Evolutionary conservation across 257 asterid species (phyloP).

Genomic region (Primulina huaijiensis): DNA sequence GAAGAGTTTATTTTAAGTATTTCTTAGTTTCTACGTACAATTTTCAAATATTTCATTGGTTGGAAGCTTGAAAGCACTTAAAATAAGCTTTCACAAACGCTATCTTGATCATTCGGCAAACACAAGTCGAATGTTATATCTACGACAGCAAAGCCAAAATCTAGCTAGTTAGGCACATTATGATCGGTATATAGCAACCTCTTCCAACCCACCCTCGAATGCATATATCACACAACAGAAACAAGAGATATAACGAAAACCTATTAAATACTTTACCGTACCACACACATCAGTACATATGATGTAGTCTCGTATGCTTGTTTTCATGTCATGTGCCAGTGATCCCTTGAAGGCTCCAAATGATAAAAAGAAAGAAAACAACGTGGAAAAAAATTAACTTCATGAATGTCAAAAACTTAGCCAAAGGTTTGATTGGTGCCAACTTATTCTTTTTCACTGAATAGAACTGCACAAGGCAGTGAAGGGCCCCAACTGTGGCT

Average conservation of each 20-base stretch:
- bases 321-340: constrained; percentile 67
- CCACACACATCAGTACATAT: constrained; percentile 86
- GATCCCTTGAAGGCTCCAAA: constrained; percentile 87
- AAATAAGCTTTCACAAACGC: too few species aligned
- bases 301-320: constrained; percentile 87
- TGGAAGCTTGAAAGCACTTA: too few species aligned
- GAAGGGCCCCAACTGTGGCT: constrained; percentile 98
- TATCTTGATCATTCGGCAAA: too few species aligned
- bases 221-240: neutral
- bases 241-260: neutral
- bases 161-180: too few species aligned
- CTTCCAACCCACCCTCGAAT: neutral
- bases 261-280: constrained; percentile 7
- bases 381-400: too few species aligned
- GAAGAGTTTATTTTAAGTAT: too few species aligned
- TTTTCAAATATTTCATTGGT: too few species aligned
- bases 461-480: constrained; percentile 95
- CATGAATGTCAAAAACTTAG: constrained; percentile 91
- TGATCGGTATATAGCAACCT: too few species aligned
- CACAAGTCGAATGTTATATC: too few species aligned
- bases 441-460: constrained; percentile 82
- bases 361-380: too few species aligned
- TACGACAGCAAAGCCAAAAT: too few species aligned
- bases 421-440: constrained; percentile 94
- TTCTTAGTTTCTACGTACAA: too few species aligned